Evolutionary conservation across 805 yeast genomes (phyloP).

Genomic region (Priceomyces medius): DNA sequence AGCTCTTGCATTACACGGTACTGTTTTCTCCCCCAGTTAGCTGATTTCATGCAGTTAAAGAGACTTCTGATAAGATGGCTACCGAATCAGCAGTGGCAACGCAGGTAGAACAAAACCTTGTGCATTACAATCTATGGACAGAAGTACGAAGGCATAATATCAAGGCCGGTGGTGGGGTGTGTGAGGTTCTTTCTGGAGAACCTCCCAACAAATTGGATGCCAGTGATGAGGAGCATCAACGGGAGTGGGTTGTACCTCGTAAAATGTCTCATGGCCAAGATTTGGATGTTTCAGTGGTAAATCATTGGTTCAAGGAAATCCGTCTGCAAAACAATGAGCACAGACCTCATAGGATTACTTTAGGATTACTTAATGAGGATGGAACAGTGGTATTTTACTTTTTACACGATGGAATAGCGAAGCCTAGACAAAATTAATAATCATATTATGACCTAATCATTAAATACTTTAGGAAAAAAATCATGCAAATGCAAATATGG

Average conservation of each 20-base stretch:
- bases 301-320: slow-evolving; percentile 37
- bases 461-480: not conserved
- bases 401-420: slow-evolving; percentile 62
- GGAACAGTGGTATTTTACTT: slow-evolving; percentile 72
- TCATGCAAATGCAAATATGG: slow-evolving; percentile 1
- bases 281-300: slow-evolving; percentile 39
- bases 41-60: not conserved
- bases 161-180: slow-evolving; percentile 3
- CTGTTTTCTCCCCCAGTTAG: too few species aligned
- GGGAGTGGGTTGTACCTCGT: slow-evolving; percentile 46
- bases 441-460: not conserved
- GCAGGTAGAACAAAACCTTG: slow-evolving; percentile 42
- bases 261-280: slow-evolving; percentile 17
- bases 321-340: slow-evolving; percentile 5
- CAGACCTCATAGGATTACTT: slow-evolving; percentile 46
- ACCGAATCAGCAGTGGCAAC: slow-evolving; percentile 10
- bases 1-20: too few species aligned
- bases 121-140: slow-evolving; percentile 47
- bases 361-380: slow-evolving; percentile 61
- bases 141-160: slow-evolving; percentile 23
- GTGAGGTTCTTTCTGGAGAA: slow-evolving; percentile 24
- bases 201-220: slow-evolving; percentile 31
- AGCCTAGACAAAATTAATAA: slow-evolving; percentile 55
- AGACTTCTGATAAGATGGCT: not conserved
- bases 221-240: slow-evolving; percentile 13